Evolutionary conservation across 495 filamentous ascomycete species (phyloP), one percentile per base, ranked within the genome.

Genomic region (Talaromyces proteolyticus): DNA sequence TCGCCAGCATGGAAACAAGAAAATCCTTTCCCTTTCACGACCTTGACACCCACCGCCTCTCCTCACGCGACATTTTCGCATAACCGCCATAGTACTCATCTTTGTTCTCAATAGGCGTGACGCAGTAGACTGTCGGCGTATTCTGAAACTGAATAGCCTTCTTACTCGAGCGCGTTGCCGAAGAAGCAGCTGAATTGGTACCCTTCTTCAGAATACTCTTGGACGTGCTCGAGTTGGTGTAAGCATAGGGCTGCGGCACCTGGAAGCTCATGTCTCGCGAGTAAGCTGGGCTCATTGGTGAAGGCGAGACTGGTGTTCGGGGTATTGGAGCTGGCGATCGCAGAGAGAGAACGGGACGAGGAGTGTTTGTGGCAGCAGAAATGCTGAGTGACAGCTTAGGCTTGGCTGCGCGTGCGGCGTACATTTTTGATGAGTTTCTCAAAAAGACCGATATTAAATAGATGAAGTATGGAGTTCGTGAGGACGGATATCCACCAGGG

Each of bases 31-130:
- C 8, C 20, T 6, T 39, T 52, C 50, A 52, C 11, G 50, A 52
- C 12, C 50, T 8, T 12, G 37, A 10, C 16, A 42, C 50, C 75
- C 75, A 79, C 47, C 75, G 65, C 48, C 73, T 61, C 53, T 79
- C 75, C 25, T 79, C 75, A 22, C 64, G 66, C 38, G 68, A 62
- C 53, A 79, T 62, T 61, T 75, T 79, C 26, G 62, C 67, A 53
- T 78, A 72, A 21, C 58, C 67, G 48, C 76, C 76, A 42, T 79
- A 76, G 54, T 77, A 79, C 44, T 79, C 76, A 18, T 77, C 74
- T 19, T 69, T 66, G 17, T 72, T 71, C 57, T 73, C 71, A 56
- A 79, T 75, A 0, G 74, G 74, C 4, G 72, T 77, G 51, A 79
- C 68, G 41, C 72, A 77, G 57, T 77, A 60, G 20, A 79, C 67